Percentiles rank a stretch among this genome's conserved stretches.
Conservation (phyloP, 257 asterid genomes). For the Solanum microdontum region DNA sequence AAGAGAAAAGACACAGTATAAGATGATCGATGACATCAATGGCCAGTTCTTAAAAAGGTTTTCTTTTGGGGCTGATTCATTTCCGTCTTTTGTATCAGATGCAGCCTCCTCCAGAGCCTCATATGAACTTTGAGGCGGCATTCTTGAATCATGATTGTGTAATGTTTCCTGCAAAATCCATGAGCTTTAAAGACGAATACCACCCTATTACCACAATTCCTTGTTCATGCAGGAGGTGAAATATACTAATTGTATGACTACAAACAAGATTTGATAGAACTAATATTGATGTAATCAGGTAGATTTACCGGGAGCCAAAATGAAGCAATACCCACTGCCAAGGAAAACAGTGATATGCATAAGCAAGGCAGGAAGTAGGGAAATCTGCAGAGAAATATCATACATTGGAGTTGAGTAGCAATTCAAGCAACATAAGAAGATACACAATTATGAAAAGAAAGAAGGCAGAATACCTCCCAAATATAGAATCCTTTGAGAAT, state of each 20-base stretch:
- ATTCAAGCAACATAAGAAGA: not conserved
- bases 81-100: not conserved
- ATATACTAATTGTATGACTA: too few relatives aligned
- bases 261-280: not conserved
- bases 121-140: not conserved
- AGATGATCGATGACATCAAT: conserved; percentile 10
- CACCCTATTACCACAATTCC: not conserved
- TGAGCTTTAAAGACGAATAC: not conserved
- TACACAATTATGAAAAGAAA: not conserved
- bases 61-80: not conserved
- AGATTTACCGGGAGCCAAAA: conserved; percentile 7
- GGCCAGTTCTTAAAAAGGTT: conserved; percentile 11
- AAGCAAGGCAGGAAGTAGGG: conserved; percentile 3
- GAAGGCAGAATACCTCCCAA: not conserved
- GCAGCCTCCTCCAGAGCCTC: not conserved
- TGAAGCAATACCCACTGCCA: not conserved
- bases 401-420: not conserved
- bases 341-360: not conserved
- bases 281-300: not conserved
- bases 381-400: not conserved
- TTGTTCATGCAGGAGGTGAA: not conserved
- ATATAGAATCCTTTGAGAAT: not conserved
- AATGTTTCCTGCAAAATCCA: conserved; percentile 3
- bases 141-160: not conserved
- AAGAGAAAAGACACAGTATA: conserved; percentile 11